Evolutionary conservation across 2,329 filamentous ascomycete species (phyloP), one percentile per base, ranked within the genome.

Genomic region (Xylaria sp.): DNA sequence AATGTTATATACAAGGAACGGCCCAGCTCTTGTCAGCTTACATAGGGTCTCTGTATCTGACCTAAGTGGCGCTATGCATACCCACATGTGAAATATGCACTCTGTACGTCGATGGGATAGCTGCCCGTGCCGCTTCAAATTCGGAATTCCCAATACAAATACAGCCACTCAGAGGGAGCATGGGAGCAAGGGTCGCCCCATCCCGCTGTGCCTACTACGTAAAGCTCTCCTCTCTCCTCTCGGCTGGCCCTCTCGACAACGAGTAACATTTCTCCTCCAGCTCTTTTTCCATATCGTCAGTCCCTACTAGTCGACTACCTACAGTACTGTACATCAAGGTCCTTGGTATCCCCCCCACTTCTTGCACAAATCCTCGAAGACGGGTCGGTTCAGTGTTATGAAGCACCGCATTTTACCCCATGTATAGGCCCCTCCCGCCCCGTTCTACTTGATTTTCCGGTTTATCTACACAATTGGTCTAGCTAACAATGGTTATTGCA

Each of bases 151-250:
- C 34, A 51, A 60, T 18, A 52, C 44, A 56, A 65, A 60, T 57
- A 52, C 39, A 55, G 41, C 48, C 46, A 61, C 48, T 58, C 48
- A 63, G 68, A 60, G 67, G 59, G 59, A 57, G 34, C 28, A 44
- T 48, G 50, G 52, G 69, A 48, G 62, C 65, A 62, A 70, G 60
- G 70, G 63, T 57, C 63, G 67, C 57, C 61, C 70, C 67, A 71
- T 66, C 20, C 48, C 54, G 61, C 62, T 61, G 61, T 62, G 50
- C 67, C 48, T 46, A 32, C 39, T 32, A 34, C 18, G 56, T 32
- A 68, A 61, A 55, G 23, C 32, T 25, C 23, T 25, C 23, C 23
- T 60, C 61, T 68, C 61, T 65, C 51, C 39, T 52, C 57, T 68
- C 54, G 64, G 51, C 62, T 58, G 56, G 41, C 20, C 20, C 41